phyloP scores from a whole-genome alignment of 1,284 basidiomycete genomes.

The Trametes hirsuta region DNA sequence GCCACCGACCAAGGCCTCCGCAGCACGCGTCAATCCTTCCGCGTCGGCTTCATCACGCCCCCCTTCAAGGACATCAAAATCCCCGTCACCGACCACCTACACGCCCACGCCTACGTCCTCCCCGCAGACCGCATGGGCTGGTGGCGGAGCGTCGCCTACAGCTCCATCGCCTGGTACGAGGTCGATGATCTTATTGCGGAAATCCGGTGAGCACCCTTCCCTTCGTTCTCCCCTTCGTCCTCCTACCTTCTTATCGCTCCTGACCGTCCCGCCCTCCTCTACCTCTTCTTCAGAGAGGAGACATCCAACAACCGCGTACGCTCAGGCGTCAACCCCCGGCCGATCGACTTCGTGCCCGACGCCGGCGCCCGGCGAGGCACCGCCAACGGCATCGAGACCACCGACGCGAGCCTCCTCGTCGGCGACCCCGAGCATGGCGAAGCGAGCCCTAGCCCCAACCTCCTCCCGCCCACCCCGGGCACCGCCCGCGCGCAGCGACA shows the following conservation, averaged over 20 bases:
- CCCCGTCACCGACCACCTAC: conserved; percentile 75
- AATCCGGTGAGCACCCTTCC: conserved; percentile 57
- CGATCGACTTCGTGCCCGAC: conserved; percentile 69
- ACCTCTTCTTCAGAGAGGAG: conserved; percentile 52
- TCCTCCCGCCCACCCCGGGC: conserved; percentile 23
- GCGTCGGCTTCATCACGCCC: conserved; percentile 75
- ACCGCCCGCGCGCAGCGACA: conserved; percentile 10
- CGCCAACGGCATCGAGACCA: conserved; percentile 66
- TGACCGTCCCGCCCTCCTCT: too few species aligned
- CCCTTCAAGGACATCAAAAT: conserved; percentile 76
- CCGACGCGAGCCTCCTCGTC: conserved; percentile 52
- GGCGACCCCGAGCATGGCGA: conserved; percentile 50
- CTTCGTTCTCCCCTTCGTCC: not conserved
- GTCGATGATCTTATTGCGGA: conserved; percentile 80
- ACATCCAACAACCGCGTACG: conserved; percentile 76
- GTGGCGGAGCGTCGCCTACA: conserved; percentile 71
- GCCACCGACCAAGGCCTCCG: not conserved
- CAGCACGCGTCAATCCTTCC: conserved; percentile 39
- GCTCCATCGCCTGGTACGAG: conserved; percentile 70
- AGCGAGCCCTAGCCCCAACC: conserved; percentile 30
- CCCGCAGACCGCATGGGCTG: conserved; percentile 69
- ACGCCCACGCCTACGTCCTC: conserved; percentile 70
- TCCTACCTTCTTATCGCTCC: not conserved
- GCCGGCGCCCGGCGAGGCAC: conserved; percentile 68
- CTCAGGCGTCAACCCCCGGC: conserved; percentile 61